These are phyloP conservation scores for Terfezia boudieri DNA, from an alignment of 495 filamentous ascomycete genomes.

Conservation along the genomic window DNA sequence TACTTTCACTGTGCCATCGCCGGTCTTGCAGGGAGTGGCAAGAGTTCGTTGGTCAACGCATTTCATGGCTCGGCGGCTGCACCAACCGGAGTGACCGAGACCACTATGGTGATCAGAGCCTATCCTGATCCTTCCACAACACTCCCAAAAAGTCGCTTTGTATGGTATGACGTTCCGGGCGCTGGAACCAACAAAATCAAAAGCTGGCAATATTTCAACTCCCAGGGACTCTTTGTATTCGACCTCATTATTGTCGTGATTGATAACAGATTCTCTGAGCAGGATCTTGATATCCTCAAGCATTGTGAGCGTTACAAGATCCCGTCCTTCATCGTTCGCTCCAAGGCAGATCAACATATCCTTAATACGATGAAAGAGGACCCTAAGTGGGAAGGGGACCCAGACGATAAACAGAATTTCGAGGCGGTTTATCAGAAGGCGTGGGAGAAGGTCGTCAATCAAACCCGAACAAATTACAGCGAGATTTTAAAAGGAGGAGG, in stretches of 20 bases:
- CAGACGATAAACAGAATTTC: neutral
- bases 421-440: neutral
- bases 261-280: neutral
- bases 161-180: constrained; percentile 13
- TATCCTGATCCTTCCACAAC: constrained; percentile 2
- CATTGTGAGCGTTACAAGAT: neutral
- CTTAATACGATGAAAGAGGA: neutral
- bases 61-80: neutral
- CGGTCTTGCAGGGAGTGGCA: constrained; percentile 6
- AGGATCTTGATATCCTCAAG: neutral
- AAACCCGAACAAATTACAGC: neutral
- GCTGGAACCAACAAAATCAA: constrained; percentile 7
- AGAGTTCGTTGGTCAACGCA: constrained; percentile 10
- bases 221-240: constrained; percentile 10
- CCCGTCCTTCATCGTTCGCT: constrained; percentile 1
- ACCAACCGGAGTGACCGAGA: constrained; percentile 2
- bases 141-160: neutral
- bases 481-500: neutral
- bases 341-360: constrained; percentile 3
- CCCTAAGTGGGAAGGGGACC: neutral
- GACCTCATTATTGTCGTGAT: constrained; percentile 7
- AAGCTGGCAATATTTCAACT: constrained; percentile 13
- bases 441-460: neutral
- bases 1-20: constrained; percentile 5
- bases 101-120: constrained; percentile 1